Percentiles rank a stretch among this genome's conserved stretches.
These are phyloP conservation scores for Fulvia fulva DNA, from an alignment of 2,329 filamentous ascomycete genomes.

Conservation along the genomic window DNA sequence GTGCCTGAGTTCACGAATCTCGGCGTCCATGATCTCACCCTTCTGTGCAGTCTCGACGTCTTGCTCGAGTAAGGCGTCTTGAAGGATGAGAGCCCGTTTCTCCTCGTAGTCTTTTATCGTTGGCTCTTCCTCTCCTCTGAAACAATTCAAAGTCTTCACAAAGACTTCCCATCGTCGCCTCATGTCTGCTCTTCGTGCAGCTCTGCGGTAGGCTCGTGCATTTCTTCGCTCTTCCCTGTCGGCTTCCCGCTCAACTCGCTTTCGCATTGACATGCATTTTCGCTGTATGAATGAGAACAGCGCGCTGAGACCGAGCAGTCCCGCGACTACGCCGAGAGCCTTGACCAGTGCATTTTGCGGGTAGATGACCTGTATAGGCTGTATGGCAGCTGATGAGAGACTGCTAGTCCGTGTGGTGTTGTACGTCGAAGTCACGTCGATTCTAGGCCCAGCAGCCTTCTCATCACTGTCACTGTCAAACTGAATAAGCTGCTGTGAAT, in stretches of 20 bases:
- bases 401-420: conserved; percentile 14
- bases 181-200: conserved; percentile 50
- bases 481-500: conserved; percentile 21
- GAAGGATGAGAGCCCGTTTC: conserved; percentile 46
- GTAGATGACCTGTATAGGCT: conserved; percentile 17
- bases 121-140: conserved; percentile 32
- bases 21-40: conserved; percentile 41
- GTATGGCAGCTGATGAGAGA: conserved; percentile 14
- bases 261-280: conserved; percentile 48
- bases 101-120: conserved; percentile 47
- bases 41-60: conserved; percentile 44
- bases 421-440: neutral
- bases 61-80: conserved; percentile 36
- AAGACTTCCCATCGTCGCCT: conserved; percentile 47
- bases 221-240: conserved; percentile 53
- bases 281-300: conserved; percentile 44
- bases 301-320: conserved; percentile 43
- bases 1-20: conserved; percentile 50
- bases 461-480: conserved; percentile 13
- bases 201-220: conserved; percentile 50
- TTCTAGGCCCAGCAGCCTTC: conserved; percentile 6
- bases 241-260: conserved; percentile 51
- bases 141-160: conserved; percentile 28
- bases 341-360: conserved; percentile 34
- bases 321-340: conserved; percentile 43